Evolutionary conservation across 306 rosid species (phyloP).

Genomic region (Mimosa bimucronata): DNA sequence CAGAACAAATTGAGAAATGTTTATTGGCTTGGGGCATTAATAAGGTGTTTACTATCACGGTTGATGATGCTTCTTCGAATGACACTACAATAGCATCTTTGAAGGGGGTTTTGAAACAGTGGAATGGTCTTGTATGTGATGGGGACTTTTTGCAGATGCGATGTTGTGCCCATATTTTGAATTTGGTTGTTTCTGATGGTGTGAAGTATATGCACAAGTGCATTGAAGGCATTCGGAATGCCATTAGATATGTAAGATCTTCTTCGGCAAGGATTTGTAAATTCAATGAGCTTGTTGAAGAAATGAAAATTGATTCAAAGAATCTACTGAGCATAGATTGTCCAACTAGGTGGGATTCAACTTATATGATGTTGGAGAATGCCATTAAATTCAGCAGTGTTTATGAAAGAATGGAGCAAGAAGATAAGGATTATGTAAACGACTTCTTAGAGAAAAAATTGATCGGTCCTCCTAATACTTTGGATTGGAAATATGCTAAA

Average conservation of each 20-base stretch:
- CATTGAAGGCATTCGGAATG: neutral
- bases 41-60: neutral
- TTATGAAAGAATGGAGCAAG: neutral
- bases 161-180: neutral
- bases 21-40: neutral
- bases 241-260: neutral
- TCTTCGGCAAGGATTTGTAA: neutral
- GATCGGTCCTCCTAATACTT: neutral
- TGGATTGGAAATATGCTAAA: neutral
- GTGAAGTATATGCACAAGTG: neutral
- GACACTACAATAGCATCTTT: neutral
- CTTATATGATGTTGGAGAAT: neutral
- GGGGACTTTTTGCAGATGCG: neutral
- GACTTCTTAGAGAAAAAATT: neutral
- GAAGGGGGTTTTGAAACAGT: neutral
- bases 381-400: neutral
- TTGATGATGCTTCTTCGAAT: neutral
- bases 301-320: neutral
- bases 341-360: neutral
- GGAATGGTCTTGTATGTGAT: neutral
- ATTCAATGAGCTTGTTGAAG: neutral
- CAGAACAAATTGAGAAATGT: neutral
- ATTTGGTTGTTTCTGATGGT: neutral
- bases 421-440: neutral
- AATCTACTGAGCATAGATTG: neutral